These are phyloP conservation scores for Colletotrichum sp. DNA, from an alignment of 2,329 filamentous ascomycete species.

Conservation along the genomic window DNA sequence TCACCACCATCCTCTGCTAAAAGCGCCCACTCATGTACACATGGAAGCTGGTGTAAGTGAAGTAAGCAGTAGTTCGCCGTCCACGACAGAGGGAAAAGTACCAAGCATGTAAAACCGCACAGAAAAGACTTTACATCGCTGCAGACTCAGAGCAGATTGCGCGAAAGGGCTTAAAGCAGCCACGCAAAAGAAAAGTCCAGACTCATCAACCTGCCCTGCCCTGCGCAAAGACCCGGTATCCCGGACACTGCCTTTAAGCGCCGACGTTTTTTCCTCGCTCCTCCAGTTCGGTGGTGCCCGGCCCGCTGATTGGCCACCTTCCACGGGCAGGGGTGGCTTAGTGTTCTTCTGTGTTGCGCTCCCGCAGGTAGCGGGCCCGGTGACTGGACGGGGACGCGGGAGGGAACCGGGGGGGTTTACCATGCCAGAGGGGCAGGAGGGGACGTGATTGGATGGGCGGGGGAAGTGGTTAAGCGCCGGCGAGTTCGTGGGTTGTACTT, in stretches of 20 bases:
- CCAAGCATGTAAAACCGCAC: not conserved
- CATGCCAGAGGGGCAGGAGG: not conserved
- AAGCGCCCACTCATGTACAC: not conserved
- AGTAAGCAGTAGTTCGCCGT: not conserved
- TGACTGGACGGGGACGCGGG: not conserved
- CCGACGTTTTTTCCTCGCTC: not conserved
- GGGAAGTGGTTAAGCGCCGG: not conserved
- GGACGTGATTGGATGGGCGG: not conserved
- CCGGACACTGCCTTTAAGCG: slow-evolving; percentile 19
- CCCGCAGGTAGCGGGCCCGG: not conserved
- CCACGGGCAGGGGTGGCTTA: not conserved
- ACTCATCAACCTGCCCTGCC: not conserved
- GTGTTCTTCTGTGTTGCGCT: not conserved
- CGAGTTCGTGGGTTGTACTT: not conserved
- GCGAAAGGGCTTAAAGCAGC: not conserved
- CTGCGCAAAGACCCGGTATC: slow-evolving; percentile 20
- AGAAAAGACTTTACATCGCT: not conserved
- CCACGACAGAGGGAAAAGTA: not conserved
- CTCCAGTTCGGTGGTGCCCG: not conserved
- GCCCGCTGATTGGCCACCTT: accelerated
- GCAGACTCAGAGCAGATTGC: not conserved
- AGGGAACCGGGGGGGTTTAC: not conserved
- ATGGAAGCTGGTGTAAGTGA: not conserved
- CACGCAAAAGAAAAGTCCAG: not conserved
- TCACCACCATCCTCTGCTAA: not conserved